These are phyloP conservation scores for Amphichorda felina DNA, from an alignment of 2,329 filamentous ascomycete genomes.

Conservation along the genomic window DNA sequence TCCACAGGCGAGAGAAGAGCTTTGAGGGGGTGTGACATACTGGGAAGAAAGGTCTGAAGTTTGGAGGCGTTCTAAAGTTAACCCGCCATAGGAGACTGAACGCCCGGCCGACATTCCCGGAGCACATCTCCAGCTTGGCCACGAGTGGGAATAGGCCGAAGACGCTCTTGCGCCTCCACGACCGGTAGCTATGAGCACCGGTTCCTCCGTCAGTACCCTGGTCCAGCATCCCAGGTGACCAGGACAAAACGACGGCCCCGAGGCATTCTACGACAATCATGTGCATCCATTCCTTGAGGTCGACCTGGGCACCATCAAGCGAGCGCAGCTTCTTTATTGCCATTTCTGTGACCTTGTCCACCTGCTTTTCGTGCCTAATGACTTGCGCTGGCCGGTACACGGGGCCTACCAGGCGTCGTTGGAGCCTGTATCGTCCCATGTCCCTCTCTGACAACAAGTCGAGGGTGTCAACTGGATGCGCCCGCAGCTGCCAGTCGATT, in stretches of 20 bases:
- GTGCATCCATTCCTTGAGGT: slow-evolving; percentile 45
- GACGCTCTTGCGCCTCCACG: slow-evolving; percentile 39
- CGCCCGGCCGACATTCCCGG: slow-evolving; percentile 19
- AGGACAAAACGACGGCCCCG: slow-evolving; percentile 34
- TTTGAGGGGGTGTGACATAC: slow-evolving; percentile 13
- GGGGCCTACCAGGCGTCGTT: slow-evolving; percentile 36
- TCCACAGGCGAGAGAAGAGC: neutral
- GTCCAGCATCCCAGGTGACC: slow-evolving; percentile 36
- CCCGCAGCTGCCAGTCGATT: slow-evolving; percentile 23
- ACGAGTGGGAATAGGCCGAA: slow-evolving; percentile 35
- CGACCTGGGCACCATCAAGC: slow-evolving; percentile 26
- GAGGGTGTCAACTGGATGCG: slow-evolving; percentile 28
- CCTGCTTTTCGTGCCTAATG: slow-evolving; percentile 23
- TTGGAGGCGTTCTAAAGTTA: slow-evolving; percentile 27
- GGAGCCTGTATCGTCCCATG: slow-evolving; percentile 31
- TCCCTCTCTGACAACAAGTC: slow-evolving; percentile 39
- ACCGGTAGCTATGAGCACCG: slow-evolving; percentile 33
- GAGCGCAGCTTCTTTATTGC: slow-evolving; percentile 21
- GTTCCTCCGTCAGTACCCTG: slow-evolving; percentile 31
- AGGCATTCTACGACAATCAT: slow-evolving; percentile 41
- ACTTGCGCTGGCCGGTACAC: slow-evolving; percentile 31
- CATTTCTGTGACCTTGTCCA: slow-evolving; percentile 26
- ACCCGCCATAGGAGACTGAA: slow-evolving; percentile 33
- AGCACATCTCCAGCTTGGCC: slow-evolving; percentile 25
- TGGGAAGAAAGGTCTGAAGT: slow-evolving; percentile 36